Conservation (phyloP, 169 alveolate species). For the Plasmodium gonderi region DNA sequence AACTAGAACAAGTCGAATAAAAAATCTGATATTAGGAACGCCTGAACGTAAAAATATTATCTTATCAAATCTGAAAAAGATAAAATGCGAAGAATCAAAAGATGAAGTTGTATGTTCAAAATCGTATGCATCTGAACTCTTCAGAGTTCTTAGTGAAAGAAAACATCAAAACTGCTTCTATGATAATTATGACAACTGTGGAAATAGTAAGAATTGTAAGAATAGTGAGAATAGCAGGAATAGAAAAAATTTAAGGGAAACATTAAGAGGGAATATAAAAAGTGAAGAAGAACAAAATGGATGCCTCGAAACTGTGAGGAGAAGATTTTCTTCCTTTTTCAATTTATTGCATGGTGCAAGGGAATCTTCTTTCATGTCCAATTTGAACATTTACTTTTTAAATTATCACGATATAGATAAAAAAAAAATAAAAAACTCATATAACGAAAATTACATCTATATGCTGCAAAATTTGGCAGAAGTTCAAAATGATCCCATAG, state of each 20-base stretch:
- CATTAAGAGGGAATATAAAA: neutral
- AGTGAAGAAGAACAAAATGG: neutral
- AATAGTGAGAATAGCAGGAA: neutral
- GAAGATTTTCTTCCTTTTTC: neutral
- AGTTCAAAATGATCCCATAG: conserved; percentile 17
- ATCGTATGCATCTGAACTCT: neutral
- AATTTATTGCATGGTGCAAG: neutral
- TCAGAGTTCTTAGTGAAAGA: neutral
- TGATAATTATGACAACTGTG: neutral
- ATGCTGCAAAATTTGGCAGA: conserved; percentile 42
- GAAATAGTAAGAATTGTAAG: neutral
- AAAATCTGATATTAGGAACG: neutral
- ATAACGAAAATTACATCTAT: conserved; percentile 17
- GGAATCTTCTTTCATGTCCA: conserved; percentile 34
- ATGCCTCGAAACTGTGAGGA: neutral
- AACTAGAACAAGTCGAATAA: neutral
- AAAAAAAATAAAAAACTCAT: conserved; percentile 31
- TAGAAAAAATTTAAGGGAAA: neutral
- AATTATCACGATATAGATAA: conserved; percentile 17
- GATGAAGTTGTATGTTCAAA: neutral
- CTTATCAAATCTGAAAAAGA: neutral
- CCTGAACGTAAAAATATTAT: neutral
- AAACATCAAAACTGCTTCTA: neutral
- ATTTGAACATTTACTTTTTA: conserved; percentile 22
- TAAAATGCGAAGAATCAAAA: neutral